Base-by-base conservation (phyloP, 2,329 filamentous ascomycete species). In the Aureobasidium pullulans region DNA sequence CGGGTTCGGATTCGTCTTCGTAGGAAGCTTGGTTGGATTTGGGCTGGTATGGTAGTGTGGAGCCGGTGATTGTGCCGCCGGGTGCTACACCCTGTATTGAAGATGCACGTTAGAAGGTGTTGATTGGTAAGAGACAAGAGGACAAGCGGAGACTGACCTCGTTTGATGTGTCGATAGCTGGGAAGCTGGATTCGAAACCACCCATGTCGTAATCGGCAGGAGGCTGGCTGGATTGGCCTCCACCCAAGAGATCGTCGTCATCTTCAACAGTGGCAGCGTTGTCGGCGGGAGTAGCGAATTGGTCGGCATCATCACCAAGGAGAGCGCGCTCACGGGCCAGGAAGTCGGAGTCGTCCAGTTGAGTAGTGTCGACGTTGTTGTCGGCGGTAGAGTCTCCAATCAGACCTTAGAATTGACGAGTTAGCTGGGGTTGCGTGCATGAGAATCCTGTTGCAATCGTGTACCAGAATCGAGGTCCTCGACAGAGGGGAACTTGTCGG, bases 291-390 rank as follows among this genome's bases (percentile, higher is more conserved):
- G 89, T 88, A 64, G 87, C 81, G 74, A 99, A 99, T 77, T 92
- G 89, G 68, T 91, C 84, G 62, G 94, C 94, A 73, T 97, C 94
- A 64, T 96, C 94, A 65, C 94, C 94, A 7, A 99, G 84, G 16
- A 87, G 76, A 62, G 91, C 94, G 70, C 91, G 90, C 78, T 99
- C 94, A 66, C 93, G 89, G 63, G 89, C 86, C 50, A 97, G 84
- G 73, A 99, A 97, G 75, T 96, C 90, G 69, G 90, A 85, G 32
- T 83, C 79, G 9, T 81, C 77, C 63, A 78, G 81, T 63, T 81
- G 78, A 39, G 84, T 74, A 59, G 76, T 73, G 62, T 79, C 73
- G 61, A 78, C 73, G 62, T 70, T 69, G 52, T 71, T 68, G 59
- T 75, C 69, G 78, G 79, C 75, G 79, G 81, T 71, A 10, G 48